phyloP scores from a whole-genome alignment of 2,329 filamentous ascomycete genomes.

The Talaromyces marneffei region DNA sequence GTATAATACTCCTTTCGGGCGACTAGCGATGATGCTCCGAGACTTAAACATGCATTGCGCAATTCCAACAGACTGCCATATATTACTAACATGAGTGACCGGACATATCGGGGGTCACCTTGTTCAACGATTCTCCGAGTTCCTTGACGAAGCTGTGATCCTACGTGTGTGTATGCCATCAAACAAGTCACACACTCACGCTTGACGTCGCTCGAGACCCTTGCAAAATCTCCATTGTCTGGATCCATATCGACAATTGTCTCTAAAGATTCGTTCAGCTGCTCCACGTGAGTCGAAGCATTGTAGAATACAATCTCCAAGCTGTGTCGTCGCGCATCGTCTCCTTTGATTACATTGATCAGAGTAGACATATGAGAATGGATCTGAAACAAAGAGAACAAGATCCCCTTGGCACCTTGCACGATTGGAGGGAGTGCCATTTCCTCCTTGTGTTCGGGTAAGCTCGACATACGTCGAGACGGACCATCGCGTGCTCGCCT shows the following conservation, averaged over 20 bases:
- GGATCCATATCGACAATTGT: conserved; percentile 45
- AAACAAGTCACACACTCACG: conserved; percentile 46
- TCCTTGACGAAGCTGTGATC: conserved; percentile 44
- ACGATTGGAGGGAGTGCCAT: conserved; percentile 46
- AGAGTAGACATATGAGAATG: conserved; percentile 44
- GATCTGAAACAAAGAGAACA: conserved; percentile 51
- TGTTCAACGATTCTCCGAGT: conserved; percentile 49
- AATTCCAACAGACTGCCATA: conserved; percentile 55
- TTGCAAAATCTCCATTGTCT: conserved; percentile 46
- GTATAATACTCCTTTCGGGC: conserved; percentile 23
- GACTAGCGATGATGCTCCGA: conserved; percentile 40
- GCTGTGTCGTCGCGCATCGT: conserved; percentile 43
- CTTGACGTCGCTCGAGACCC: conserved; percentile 37
- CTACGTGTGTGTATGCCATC: conserved; percentile 46
- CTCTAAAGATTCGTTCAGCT: conserved; percentile 51
- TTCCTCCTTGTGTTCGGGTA: conserved; percentile 50
- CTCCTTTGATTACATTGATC: conserved; percentile 44
- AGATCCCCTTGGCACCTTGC: conserved; percentile 51
- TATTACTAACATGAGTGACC: conserved; percentile 54
- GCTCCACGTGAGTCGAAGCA: conserved; percentile 51
- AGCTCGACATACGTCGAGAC: conserved; percentile 50
- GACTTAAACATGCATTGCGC: conserved; percentile 52
- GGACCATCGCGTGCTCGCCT: conserved; percentile 38
- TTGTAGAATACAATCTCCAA: conserved; percentile 53
- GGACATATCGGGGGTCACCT: conserved; percentile 52